Evolutionary conservation across 2,329 filamentous ascomycete species (phyloP), one percentile per base, ranked within the genome.

Genomic region (Pseudomassariella vexata): DNA sequence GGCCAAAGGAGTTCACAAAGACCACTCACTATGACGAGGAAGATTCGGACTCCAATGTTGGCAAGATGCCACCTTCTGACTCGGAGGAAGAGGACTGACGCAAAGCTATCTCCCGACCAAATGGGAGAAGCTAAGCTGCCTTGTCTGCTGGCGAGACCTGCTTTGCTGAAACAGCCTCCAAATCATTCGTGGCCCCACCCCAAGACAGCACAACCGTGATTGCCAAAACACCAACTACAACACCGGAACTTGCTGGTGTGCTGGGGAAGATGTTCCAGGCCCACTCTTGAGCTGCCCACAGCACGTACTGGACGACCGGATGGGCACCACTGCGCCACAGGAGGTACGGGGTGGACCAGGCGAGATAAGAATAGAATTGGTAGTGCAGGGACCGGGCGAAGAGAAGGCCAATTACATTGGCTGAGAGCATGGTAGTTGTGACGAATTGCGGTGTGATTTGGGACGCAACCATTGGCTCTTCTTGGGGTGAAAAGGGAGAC

Each of bases 241-340:
- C 62, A 10, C 52, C 54, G 5, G 74, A 78, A 51, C 73, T 78
- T 28, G 51, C 37, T 19, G 60, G 50, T 5, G 73, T 78, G 53
- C 87, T 94, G n/a, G 89, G 89, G 53, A 84, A 95, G 8, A 89
- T 78, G 47, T 95, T 94, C 89, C 89, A 95, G 9, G 85, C 86
- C 80, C 83, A 89, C 57, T 95, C 89, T 59, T 95, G 89, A 37
- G 76, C 68, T 3, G 68, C 72, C 83, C 85, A 95, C 8, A 89
- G 59, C 4, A 60, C 62, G 49, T 81, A 81, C 45, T 87, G 74
- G 19, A 82, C 49, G 9, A 82, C 52, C 0, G 83, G 81, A 47
- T 82, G 79, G 38, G 79, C 63, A 2, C 81, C 79, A 34, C 80
- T 76, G 49, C 77, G 76, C 87, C 88, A 95, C 32, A 95, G 72